These are phyloP conservation scores for Chlamydomonas schloesseri DNA, from an alignment of 139 green algal genomes.

Conservation along the genomic window DNA sequence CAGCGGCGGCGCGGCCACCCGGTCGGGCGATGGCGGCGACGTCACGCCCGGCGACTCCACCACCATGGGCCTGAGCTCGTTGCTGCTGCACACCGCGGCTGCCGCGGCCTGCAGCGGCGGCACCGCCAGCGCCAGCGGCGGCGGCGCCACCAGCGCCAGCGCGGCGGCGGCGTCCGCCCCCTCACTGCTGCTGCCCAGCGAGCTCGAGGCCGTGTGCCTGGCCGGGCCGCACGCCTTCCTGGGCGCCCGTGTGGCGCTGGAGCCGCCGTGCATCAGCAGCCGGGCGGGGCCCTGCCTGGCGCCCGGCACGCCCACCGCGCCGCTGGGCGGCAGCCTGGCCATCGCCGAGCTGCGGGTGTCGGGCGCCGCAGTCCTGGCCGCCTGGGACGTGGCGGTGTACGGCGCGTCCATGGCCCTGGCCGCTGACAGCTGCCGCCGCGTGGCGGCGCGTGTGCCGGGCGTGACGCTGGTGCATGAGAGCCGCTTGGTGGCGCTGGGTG, in stretches of 20 bases:
- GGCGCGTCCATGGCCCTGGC: neutral
- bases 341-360: neutral
- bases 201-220: neutral
- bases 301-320: neutral
- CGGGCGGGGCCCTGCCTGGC: neutral
- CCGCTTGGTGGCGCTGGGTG: too few species aligned
- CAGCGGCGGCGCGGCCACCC: too few species aligned
- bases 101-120: too few species aligned
- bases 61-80: too few species aligned
- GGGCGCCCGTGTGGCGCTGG: neutral
- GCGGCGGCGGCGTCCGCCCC: neutral
- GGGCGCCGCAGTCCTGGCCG: neutral
- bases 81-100: too few species aligned
- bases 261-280: neutral
- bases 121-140: neutral
- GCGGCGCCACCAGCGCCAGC: neutral
- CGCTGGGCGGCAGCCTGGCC: neutral
- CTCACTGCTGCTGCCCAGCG: neutral
- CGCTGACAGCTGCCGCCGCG: neutral
- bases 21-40: too few species aligned
- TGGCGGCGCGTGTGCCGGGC: neutral
- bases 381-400: neutral
- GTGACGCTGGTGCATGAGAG: neutral
- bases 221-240: neutral
- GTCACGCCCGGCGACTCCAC: too few species aligned